phyloP scores from a whole-genome alignment of 78 protist genomes.

The Guillardia theta region DNA sequence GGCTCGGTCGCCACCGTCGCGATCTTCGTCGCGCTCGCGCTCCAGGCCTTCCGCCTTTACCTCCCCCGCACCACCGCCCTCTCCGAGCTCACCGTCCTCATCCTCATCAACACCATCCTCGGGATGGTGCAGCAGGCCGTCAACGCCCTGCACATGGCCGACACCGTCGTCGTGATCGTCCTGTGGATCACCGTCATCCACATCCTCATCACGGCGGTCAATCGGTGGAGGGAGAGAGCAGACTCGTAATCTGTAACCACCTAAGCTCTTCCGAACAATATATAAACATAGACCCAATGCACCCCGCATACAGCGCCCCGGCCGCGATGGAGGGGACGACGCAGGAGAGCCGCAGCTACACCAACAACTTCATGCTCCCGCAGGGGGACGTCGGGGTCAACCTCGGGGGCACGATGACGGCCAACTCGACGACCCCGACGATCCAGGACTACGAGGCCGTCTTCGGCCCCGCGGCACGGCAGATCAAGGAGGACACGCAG shows the following conservation, averaged over 20 bases:
- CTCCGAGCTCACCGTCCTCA: neutral
- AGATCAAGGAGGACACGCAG: neutral
- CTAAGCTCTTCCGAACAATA: no score
- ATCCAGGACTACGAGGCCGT: neutral
- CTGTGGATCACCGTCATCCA: neutral
- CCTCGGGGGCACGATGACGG: neutral
- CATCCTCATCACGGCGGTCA: no score
- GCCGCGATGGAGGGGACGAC: no score
- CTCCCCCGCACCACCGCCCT: neutral
- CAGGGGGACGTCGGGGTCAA: neutral
- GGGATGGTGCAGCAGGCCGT: neutral
- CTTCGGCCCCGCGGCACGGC: neutral
- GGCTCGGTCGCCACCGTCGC: neutral
- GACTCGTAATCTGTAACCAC: no score
- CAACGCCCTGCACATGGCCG: neutral
- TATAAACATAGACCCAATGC: no score
- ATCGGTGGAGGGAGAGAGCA: no score
- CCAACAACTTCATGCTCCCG: no score
- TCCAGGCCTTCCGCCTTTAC: neutral
- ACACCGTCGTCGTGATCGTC: neutral
- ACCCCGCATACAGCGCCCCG: no score
- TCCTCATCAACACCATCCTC: neutral
- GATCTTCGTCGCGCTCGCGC: neutral
- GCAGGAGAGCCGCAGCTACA: no score
- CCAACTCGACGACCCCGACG: neutral